Percentiles rank a stretch among this genome's conserved stretches.
Conservation (phyloP, 1,284 basidiomycete genomes). For the Earliella scabrosa region DNA sequence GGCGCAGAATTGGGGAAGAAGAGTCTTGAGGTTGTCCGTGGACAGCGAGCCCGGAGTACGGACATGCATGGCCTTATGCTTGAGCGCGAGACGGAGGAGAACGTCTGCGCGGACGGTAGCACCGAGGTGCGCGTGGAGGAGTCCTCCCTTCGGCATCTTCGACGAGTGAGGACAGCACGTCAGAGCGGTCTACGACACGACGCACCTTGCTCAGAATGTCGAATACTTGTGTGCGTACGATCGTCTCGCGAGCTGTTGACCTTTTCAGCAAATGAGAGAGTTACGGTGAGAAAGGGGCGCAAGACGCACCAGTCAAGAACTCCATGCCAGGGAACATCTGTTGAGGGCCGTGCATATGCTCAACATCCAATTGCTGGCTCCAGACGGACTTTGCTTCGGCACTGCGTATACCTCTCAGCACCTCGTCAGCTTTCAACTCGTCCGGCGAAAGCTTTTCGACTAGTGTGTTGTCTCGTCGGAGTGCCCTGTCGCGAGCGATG, state of each 20-base stretch:
- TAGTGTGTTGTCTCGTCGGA: constrained; percentile 42
- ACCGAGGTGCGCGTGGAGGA: constrained; percentile 74
- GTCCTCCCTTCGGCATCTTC: constrained; percentile 78
- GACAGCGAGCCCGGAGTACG: constrained; percentile 45
- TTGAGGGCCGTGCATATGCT: constrained; percentile 6
- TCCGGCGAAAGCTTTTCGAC: constrained; percentile 36
- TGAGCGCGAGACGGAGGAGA: constrained; percentile 56
- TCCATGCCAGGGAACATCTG: constrained; percentile 79
- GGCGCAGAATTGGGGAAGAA: constrained; percentile 54
- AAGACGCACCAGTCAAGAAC: constrained; percentile 67
- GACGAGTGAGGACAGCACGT: background rate
- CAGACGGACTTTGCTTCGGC: constrained; percentile 62
- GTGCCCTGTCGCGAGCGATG: constrained; percentile 53
- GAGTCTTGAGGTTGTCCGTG: constrained; percentile 40
- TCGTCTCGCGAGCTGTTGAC: constrained; percentile 50
- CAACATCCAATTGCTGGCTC: constrained; percentile 44
- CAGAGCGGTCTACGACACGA: background rate
- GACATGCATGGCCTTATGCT: constrained; percentile 63
- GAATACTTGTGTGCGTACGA: constrained; percentile 63
- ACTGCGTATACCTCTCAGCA: constrained; percentile 56
- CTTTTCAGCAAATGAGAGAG: background rate
- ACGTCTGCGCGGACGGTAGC: constrained; percentile 61
- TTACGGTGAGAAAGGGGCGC: background rate
- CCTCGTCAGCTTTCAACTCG: constrained; percentile 57
- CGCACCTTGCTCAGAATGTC: constrained; percentile 59